Base-by-base conservation (phyloP, 2,329 filamentous ascomycete species). In the Ophiostoma populinum region DNA sequence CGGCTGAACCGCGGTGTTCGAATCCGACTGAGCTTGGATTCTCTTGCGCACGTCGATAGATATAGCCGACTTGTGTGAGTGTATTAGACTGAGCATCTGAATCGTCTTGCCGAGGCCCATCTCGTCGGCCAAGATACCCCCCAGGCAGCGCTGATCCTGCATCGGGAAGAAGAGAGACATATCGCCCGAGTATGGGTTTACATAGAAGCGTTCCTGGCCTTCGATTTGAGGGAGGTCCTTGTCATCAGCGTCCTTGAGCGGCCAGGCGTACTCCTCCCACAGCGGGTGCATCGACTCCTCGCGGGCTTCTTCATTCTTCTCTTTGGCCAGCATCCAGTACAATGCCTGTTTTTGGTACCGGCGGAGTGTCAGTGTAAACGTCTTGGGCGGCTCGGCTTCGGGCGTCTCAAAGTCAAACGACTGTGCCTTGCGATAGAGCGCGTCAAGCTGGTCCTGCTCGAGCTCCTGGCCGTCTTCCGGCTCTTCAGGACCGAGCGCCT, bases 51-150 rank as follows among this genome's bases (percentile, higher is more conserved):
- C 51, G 17, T 53, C 49, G 11, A 54, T 47, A 4, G 62, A 58
- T 11, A 61, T 50, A 16, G 76, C 63, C 4, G 73, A 76, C 42
- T 70, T 73, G 51, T 95, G 81, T 0, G 81, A 72, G 51, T 98
- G 90, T 5, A 98, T 70, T 33, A 98, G 61, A 55, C 83, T 90
- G 42, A 98, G 70, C 85, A 98, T 95, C 51, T 98, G 87, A 35
- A 98, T 95, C 0, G 90, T 98, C 59, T 98, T 98, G 22, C 90
- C 90, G 2, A 98, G 63, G 31, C 90, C 90, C 90, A 98, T 98
- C 55, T 95, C 80, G 48, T 98, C 90, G 7, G 90, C 90, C 27
- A 98, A 61, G 38, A 98, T 81, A 6, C 90, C 90, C 29, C 90
- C 90, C 0, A 93, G 62, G 45, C 90, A 98, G 51, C 92, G 82